Evolutionary conservation across 1,139 yeast species (phyloP).

Genomic region (Arxiozyma telluris): DNA sequence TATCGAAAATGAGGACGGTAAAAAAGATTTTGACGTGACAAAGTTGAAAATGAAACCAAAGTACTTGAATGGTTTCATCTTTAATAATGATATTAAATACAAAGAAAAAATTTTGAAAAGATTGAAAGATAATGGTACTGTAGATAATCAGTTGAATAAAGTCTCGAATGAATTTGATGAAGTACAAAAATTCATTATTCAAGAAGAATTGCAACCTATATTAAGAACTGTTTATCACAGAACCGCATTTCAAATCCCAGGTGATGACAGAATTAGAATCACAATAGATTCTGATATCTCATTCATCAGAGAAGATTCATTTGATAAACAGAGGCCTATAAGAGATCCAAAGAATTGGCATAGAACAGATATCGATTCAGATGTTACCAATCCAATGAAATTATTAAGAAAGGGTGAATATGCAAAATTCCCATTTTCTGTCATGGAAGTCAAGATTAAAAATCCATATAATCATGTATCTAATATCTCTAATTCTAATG

Average conservation of each 20-base stretch:
- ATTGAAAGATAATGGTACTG: constrained; percentile 49
- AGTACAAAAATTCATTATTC: constrained; percentile 54
- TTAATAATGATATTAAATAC: constrained; percentile 37
- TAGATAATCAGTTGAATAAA: constrained; percentile 42
- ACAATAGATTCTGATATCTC: constrained; percentile 82
- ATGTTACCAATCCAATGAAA: constrained; percentile 58
- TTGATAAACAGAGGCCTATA: constrained; percentile 76
- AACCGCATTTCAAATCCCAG: constrained; percentile 96
- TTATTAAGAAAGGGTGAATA: constrained; percentile 80
- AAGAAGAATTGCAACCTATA: constrained; percentile 69
- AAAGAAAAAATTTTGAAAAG: constrained; percentile 43
- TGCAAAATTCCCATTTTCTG: constrained; percentile 79
- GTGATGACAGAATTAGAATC: constrained; percentile 84
- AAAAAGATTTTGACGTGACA: constrained; percentile 36
- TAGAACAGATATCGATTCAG: constrained; percentile 78
- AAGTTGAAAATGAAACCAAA: constrained; percentile 70
- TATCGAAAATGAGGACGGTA: constrained; percentile 49
- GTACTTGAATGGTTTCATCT: constrained; percentile 55
- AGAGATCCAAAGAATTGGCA: constrained; percentile 90
- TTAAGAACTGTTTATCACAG: constrained; percentile 81
- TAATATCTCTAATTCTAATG: constrained; percentile 10
- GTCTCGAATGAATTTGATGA: constrained; percentile 47
- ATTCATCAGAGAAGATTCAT: constrained; percentile 83
- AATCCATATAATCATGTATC: constrained; percentile 28
- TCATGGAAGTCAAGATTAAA: constrained; percentile 78